Evolutionary conservation across 768 basidiomycete genomes (phyloP).

Genomic region (Rubroboletus pulcherrimus): DNA sequence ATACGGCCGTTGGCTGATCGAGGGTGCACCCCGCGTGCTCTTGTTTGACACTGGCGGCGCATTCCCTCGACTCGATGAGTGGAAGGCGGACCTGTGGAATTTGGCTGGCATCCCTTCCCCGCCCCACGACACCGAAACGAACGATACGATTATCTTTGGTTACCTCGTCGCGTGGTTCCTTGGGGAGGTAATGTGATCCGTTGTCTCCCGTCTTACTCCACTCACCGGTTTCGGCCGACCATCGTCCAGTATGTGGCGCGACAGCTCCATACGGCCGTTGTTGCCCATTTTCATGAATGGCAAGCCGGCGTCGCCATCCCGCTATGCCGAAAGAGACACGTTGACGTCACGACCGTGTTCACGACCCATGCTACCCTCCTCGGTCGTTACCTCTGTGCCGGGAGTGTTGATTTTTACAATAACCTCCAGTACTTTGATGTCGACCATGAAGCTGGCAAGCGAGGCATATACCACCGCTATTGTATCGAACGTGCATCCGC

Average conservation of each 20-base stretch:
- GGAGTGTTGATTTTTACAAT: conserved; percentile 98
- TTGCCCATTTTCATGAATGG: conserved; percentile 99
- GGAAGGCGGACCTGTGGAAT: conserved; percentile 99
- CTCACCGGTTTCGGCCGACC: conserved; percentile 9
- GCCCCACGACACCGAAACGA: conserved; percentile 95
- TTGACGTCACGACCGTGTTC: conserved; percentile 98
- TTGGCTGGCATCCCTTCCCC: conserved; percentile 96
- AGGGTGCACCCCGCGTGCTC: conserved; percentile 91
- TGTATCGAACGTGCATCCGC: conserved; percentile 95
- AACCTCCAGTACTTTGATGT: conserved; percentile 99
- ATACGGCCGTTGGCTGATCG: conserved; percentile 98
- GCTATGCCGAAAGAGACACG: conserved; percentile 91
- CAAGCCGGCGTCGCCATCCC: conserved; percentile 96
- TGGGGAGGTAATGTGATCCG: conserved; percentile 72
- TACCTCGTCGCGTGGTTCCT: conserved; percentile 99
- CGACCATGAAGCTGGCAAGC: conserved; percentile 98
- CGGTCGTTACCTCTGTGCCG: conserved; percentile 97
- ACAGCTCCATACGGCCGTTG: conserved; percentile 79
- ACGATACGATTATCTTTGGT: conserved; percentile 96
- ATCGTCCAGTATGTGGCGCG: conserved; percentile 66
- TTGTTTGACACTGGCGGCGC: conserved; percentile 93
- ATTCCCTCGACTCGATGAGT: conserved; percentile 89
- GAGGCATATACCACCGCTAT: conserved; percentile 97
- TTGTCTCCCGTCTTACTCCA: neutral
- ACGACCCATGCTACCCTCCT: conserved; percentile 98